Percentiles rank a stretch among this genome's conserved stretches.
Conservation (phyloP, 352 stramenopile species). For the Globisporangium apiculatum region DNA sequence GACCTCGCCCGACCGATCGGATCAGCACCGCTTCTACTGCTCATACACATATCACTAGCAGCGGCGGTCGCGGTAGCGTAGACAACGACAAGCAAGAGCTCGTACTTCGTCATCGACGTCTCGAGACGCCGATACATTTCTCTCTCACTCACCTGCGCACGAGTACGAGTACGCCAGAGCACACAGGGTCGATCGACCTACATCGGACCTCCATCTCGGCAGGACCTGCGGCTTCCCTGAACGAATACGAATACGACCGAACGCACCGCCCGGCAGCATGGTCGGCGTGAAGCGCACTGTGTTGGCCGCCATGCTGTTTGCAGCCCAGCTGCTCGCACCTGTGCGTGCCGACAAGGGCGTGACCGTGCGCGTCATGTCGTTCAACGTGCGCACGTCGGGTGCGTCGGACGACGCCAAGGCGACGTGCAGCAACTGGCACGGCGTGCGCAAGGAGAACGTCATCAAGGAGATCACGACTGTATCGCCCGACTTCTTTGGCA, state of each 20-base stretch:
- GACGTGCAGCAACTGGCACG: slow-evolving; percentile 56
- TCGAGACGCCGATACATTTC: not conserved
- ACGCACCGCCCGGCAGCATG: not conserved
- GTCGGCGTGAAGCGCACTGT: not conserved
- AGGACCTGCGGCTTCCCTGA: no score
- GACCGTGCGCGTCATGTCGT: slow-evolving; percentile 58
- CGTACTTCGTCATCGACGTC: not conserved
- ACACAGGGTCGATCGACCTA: not conserved
- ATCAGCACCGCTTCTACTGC: no score
- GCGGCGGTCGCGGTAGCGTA: no score
- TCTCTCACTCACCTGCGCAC: not conserved
- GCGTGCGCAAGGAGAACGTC: slow-evolving; percentile 58
- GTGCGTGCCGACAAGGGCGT: slow-evolving; percentile 31
- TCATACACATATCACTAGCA: no score
- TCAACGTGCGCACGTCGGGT: slow-evolving; percentile 73
- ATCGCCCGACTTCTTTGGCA: slow-evolving; percentile 65
- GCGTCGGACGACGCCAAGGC: slow-evolving; percentile 29
- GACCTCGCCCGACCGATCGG: not conserved
- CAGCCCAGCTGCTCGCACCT: slow-evolving; percentile 12
- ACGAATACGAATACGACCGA: no score
- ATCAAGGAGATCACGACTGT: slow-evolving; percentile 44
- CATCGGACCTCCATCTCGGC: no score
- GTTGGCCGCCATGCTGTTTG: slow-evolving; percentile 1
- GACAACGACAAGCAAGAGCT: not conserved
- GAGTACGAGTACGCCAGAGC: not conserved